A percentile compares a stretch with the other conserved stretches of the same genome.
Evolutionary conservation across 2,329 filamentous ascomycete genomes (phyloP).

Genomic region (Aspergillus unguis): DNA sequence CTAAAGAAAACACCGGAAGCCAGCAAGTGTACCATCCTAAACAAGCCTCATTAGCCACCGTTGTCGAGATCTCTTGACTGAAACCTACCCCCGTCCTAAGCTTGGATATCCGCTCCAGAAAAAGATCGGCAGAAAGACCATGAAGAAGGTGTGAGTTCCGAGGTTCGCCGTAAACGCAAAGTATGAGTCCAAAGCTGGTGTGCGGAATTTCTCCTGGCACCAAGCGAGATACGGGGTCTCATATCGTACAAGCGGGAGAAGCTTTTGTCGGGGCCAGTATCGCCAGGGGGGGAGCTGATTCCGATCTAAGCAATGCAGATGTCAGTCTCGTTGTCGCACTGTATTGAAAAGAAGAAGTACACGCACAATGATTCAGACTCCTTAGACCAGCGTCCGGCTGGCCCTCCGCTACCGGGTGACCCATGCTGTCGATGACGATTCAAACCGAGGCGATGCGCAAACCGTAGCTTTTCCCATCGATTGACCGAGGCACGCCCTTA

Average conservation of each 20-base stretch:
- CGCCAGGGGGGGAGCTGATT: constrained; percentile 82
- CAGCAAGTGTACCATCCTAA: constrained; percentile 64
- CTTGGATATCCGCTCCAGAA: constrained; percentile 93
- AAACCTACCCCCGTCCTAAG: constrained; percentile 77
- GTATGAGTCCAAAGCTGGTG: constrained; percentile 86
- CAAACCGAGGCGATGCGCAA: constrained; percentile 18
- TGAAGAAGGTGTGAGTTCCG: constrained; percentile 98
- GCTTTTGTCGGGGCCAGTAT: constrained; percentile 73
- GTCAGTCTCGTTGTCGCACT: constrained; percentile 14
- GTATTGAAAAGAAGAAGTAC: background rate
- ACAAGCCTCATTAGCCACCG: constrained; percentile 12
- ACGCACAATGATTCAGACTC: constrained; percentile 70
- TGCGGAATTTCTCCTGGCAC: constrained; percentile 75
- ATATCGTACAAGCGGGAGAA: constrained; percentile 85
- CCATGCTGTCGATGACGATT: constrained; percentile 32
- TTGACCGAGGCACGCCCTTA: constrained; percentile 2
- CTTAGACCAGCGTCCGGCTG: constrained; percentile 65
- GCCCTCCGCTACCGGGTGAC: constrained; percentile 32
- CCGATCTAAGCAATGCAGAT: constrained; percentile 59
- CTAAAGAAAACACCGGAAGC: constrained; percentile 80
- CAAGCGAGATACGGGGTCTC: constrained; percentile 92
- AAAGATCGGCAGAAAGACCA: constrained; percentile 87
- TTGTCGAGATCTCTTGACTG: background rate
- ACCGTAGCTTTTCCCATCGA: constrained; percentile 24
- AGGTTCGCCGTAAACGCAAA: constrained; percentile 96